phyloP scores from a whole-genome alignment of 169 alveolate genomes.

The Neospora caninum region DNA sequence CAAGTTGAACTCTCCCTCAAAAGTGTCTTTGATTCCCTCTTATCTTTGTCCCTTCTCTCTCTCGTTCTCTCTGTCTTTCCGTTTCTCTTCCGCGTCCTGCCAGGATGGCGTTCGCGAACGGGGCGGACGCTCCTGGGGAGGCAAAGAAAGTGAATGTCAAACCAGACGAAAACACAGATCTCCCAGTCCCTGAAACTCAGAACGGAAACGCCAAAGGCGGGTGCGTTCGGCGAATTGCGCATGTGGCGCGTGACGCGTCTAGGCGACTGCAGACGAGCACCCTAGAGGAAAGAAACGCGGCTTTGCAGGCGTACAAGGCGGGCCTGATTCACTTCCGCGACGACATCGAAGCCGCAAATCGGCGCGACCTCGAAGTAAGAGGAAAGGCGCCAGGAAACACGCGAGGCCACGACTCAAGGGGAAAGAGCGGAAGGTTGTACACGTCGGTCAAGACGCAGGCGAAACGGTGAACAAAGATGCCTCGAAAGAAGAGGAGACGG shows the following conservation, averaged over 20 bases:
- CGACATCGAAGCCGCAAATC: slow-evolving; percentile 22
- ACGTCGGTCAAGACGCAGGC: background rate
- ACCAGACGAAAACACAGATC: no score
- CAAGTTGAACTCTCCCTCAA: no score
- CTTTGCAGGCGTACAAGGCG: background rate
- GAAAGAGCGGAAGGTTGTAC: background rate
- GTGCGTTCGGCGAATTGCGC: background rate
- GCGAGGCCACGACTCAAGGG: background rate
- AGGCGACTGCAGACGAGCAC: slow-evolving; percentile 11
- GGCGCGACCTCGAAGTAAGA: background rate
- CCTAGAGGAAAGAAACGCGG: background rate
- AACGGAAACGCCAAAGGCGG: background rate
- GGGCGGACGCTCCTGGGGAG: no score
- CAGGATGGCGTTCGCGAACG: no score
- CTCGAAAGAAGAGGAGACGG: background rate
- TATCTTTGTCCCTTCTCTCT: no score
- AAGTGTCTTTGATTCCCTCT: no score
- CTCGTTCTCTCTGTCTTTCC: no score
- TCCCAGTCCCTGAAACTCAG: background rate
- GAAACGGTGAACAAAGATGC: background rate
- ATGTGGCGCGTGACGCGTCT: background rate
- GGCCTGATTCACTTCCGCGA: slow-evolving; percentile 7
- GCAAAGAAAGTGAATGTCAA: no score
- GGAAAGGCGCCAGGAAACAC: background rate
- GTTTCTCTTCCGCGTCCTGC: no score